Evolutionary conservation across 1,284 basidiomycete species (phyloP).

Genomic region (Rhodofomes roseus): DNA sequence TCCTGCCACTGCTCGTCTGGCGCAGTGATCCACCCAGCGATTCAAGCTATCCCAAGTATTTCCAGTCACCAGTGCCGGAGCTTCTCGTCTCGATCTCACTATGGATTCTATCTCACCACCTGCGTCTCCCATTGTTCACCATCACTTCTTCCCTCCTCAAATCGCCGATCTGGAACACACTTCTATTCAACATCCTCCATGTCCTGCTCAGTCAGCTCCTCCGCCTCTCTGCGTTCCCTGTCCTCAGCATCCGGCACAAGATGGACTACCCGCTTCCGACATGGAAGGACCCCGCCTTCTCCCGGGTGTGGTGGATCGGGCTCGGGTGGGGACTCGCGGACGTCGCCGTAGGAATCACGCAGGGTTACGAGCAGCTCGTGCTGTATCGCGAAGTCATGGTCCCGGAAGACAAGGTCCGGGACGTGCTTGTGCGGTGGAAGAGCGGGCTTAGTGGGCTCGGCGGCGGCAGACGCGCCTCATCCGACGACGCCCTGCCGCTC

Average conservation of each 20-base stretch:
- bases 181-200: constrained; percentile 48
- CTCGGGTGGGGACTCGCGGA: constrained; percentile 69
- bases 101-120: constrained; percentile 56
- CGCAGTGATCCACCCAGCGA: constrained; percentile 29
- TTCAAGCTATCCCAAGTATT: constrained; percentile 40
- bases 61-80: constrained; percentile 60
- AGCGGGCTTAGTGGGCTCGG: constrained; percentile 8
- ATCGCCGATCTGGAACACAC: constrained; percentile 32
- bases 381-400: constrained; percentile 68
- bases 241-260: constrained; percentile 48
- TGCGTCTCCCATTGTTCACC: constrained; percentile 50
- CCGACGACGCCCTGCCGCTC: constrained; percentile 21
- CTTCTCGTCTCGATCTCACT: constrained; percentile 53
- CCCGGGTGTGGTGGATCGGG: constrained; percentile 69
- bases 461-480: constrained; percentile 10
- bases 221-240: constrained; percentile 49
- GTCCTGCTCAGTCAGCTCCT: constrained; percentile 48
- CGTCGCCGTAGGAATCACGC: constrained; percentile 54
- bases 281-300: constrained; percentile 57
- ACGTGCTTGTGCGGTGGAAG: constrained; percentile 28
- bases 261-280: constrained; percentile 42
- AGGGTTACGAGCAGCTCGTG: constrained; percentile 64
- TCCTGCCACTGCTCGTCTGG: constrained; percentile 46
- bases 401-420: constrained; percentile 33
- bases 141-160: constrained; percentile 21